Base-by-base conservation (phyloP, 2,329 filamentous ascomycete genomes). In the Fusarium sulawesiense region DNA sequence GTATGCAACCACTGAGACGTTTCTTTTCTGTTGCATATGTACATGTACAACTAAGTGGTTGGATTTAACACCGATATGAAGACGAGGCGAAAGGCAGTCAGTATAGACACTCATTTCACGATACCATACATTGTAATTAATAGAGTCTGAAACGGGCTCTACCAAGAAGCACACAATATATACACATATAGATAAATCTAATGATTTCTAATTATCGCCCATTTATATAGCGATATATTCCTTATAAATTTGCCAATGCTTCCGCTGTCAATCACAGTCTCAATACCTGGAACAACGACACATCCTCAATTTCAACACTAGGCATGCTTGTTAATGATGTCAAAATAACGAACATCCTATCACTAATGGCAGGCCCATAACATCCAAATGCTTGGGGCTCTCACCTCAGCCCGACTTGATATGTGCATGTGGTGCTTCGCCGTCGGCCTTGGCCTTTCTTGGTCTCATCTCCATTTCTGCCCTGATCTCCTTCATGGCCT, bases 401-500 rank as follows among this genome's bases (percentile, higher is more conserved):
- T 34, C 27, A 34, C 49, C 16, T 65, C 54, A 66, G 21, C 42
- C 53, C n/a, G 51, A 40, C 51, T 73, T 62, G 23, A 55, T 47
- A 20, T 66, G 73, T 72, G 62, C 64, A 83, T 75, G 70, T n/a
- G 60, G 69, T 20, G 70, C 86, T 74, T 92, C 90, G 30, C 97
- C 87, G 79, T 97, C 93, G 7, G 82, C 84, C 75, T 44, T 59
- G 40, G 45, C 54, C 37, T 66, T 75, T 72, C 73, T 66, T 83
- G 76, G 75, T 14, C 69, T 72, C 14, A 73, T 86, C 76, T 92
- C 90, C 34, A 97, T 87, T 79, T 97, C 93, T 7, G 83, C 84
- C 75, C 85, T 88, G 55, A 97, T 85, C 81, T 97, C 93, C 40
- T 86, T 84, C 12, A 97, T 86, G 29, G 92, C 92, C 75, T 96